A percentile compares a stretch with the other conserved stretches of the same genome.
phyloP scores from a whole-genome alignment of 805 yeast genomes.

The Nakazawaea laoshanensis region DNA sequence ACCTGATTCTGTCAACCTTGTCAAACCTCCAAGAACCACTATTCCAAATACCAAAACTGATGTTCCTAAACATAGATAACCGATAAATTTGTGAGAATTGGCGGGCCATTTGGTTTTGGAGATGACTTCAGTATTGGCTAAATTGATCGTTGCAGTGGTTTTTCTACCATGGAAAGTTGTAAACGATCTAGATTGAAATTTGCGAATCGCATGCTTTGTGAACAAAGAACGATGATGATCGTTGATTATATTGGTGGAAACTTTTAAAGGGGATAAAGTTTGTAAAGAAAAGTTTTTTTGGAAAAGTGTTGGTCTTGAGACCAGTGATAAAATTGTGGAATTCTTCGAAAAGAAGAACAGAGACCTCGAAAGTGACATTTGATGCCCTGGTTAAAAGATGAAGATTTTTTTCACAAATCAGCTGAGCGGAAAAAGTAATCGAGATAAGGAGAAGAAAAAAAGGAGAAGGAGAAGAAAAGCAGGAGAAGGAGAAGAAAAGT shows the following conservation, averaged over 20 bases:
- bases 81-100: slow-evolving; percentile 53
- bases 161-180: not conserved
- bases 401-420: no score
- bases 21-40: slow-evolving; percentile 92
- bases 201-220: slow-evolving; percentile 2
- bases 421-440: no score
- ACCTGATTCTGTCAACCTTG: slow-evolving; percentile 93
- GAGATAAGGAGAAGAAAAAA: no score
- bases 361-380: slow-evolving; percentile 34
- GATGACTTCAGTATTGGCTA: not conserved
- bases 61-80: slow-evolving; percentile 83
- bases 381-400: not conserved
- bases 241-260: slow-evolving; percentile 8
- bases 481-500: no score
- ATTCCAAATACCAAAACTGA: slow-evolving; percentile 90
- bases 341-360: slow-evolving; percentile 55
- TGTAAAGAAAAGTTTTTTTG: slow-evolving; percentile 1
- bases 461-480: no score
- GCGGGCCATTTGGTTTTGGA: slow-evolving; percentile 24
- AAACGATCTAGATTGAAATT: not conserved
- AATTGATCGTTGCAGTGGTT: not conserved
- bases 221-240: slow-evolving; percentile 12
- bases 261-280: slow-evolving; percentile 1
- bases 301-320: not conserved
- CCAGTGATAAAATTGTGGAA: slow-evolving; percentile 24